A percentile compares a stretch with the other conserved stretches of the same genome.
Conservation (phyloP, 1,139 yeast genomes). For the Sugiyamaella xylanicola region DNA sequence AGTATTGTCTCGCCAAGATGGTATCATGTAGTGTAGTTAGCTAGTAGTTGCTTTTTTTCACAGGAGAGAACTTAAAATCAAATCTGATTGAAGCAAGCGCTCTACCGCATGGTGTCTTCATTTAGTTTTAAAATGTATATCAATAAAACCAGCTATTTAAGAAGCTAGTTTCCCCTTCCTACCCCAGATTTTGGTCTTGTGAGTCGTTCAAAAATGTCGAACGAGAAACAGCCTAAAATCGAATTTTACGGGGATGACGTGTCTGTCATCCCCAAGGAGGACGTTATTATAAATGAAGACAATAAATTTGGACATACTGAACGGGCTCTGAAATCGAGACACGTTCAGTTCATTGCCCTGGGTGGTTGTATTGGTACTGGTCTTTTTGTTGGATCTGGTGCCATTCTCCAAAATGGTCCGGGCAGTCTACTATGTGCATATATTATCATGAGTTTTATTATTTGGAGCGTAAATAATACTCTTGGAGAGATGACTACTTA, state of each 20-base stretch:
- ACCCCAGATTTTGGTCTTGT: background rate
- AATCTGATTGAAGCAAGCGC: background rate
- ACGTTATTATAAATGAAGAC: background rate
- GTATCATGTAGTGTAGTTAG: background rate
- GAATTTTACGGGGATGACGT: slow-evolving; percentile 15
- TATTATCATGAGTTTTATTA: slow-evolving; percentile 53
- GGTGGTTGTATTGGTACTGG: slow-evolving; percentile 89
- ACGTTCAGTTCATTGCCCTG: slow-evolving; percentile 81
- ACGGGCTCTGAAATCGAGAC: slow-evolving; percentile 55
- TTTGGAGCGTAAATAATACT: slow-evolving; percentile 59
- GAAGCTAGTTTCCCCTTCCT: background rate
- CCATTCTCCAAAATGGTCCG: slow-evolving; percentile 61
- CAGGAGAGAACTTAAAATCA: no score
- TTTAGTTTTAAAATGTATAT: background rate
- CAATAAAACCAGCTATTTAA: no score
- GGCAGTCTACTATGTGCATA: slow-evolving; percentile 64
- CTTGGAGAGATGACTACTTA: slow-evolving; percentile 65
- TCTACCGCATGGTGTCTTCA: background rate
- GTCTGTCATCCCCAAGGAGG: slow-evolving; percentile 7
- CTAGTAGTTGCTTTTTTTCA: background rate
- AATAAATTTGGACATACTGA: slow-evolving; percentile 24
- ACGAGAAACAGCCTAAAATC: background rate
- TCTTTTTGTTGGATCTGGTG: slow-evolving; percentile 68
- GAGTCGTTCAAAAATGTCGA: background rate
- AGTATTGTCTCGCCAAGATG: background rate